Evolutionary conservation across 306 rosid genomes (phyloP).

Genomic region (Cucurbita argyrosperma): DNA sequence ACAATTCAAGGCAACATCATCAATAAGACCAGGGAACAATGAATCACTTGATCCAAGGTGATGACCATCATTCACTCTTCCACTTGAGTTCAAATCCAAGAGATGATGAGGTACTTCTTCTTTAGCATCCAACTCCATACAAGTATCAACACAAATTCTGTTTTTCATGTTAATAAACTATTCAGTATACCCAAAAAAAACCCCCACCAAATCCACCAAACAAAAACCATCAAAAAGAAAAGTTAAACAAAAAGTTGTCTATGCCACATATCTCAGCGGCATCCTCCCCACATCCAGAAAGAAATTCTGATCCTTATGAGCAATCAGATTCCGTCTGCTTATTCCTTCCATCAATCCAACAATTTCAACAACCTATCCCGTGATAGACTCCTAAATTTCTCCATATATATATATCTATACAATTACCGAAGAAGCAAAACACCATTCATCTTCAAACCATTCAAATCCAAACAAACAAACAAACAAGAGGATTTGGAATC

Average conservation of each 20-base stretch:
- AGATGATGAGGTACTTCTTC: constrained; percentile 5
- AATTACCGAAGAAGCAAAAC: background rate
- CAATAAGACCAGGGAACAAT: constrained; percentile 37
- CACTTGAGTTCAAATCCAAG: constrained; percentile 12
- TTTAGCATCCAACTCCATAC: constrained; percentile 4
- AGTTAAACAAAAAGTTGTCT: background rate
- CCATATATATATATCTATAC: constrained; percentile 2
- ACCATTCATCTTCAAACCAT: background rate
- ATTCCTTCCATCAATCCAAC: constrained; percentile 15
- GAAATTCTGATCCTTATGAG: constrained; percentile 20
- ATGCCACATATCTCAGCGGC: background rate
- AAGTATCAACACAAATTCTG: constrained; percentile 6
- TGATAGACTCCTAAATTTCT: constrained; percentile 4
- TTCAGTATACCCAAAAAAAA: constrained; percentile 10
- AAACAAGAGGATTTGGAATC: background rate
- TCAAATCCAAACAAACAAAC: background rate
- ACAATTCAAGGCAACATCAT: constrained; percentile 18
- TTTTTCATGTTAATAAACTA: constrained; percentile 31
- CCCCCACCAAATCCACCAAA: constrained; percentile 6
- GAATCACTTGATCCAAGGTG: constrained; percentile 57
- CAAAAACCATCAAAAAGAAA: constrained; percentile 5
- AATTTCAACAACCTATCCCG: constrained; percentile 5
- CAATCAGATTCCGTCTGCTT: constrained; percentile 27
- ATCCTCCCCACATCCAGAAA: constrained; percentile 15
- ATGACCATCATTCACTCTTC: constrained; percentile 51